phyloP scores from a whole-genome alignment of 2,329 filamentous ascomycete species.

The Penicillium sp. region DNA sequence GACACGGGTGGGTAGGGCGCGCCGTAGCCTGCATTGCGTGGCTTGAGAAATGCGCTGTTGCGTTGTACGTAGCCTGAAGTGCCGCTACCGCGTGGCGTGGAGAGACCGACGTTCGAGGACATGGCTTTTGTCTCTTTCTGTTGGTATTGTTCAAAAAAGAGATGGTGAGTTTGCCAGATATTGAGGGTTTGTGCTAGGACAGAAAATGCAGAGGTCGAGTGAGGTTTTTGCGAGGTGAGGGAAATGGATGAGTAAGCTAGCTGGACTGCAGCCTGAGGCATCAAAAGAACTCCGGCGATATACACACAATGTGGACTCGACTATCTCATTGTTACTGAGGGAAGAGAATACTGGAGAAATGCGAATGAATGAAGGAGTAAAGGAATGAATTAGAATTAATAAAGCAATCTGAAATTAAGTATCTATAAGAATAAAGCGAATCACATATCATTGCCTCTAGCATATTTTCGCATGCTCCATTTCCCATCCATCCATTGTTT shows the following conservation, averaged over 20 bases:
- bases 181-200: too few species aligned
- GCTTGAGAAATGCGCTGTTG: constrained; percentile 83
- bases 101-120: constrained; percentile 96
- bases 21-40: constrained; percentile 65
- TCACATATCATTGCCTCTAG: constrained; percentile 12
- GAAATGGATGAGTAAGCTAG: neutral
- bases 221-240: neutral
- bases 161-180: too few species aligned
- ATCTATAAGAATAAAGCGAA: constrained; percentile 16
- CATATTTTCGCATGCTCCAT: constrained; percentile 9
- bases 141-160: neutral
- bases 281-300: neutral
- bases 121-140: constrained; percentile 47
- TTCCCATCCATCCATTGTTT: constrained; percentile 8
- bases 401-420: constrained; percentile 12
- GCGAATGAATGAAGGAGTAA: neutral
- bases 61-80: constrained; percentile 97
- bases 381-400: neutral
- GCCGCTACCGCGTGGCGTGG: constrained; percentile 88
- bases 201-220: too few species aligned
- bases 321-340: too few species aligned
- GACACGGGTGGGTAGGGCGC: constrained; percentile 63
- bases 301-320: too few species aligned
- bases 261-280: neutral
- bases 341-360: too few species aligned